phyloP scores from a whole-genome alignment of 1,284 basidiomycete genomes.

The Ceratobasidium sp. region DNA sequence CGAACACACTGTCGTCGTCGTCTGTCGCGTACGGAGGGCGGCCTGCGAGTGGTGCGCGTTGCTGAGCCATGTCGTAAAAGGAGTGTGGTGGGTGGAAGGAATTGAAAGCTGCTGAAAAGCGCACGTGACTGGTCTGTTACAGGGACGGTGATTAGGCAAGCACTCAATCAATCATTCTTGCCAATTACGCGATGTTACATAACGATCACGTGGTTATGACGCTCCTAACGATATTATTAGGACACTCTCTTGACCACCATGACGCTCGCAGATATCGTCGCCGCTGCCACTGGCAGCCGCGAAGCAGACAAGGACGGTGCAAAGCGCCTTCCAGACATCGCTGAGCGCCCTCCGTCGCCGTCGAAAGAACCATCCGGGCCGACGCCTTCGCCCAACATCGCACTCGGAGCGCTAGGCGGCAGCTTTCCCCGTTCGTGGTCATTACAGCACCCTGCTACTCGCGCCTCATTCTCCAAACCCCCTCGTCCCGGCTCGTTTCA shows the following conservation, averaged over 20 bases:
- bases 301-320: constrained; percentile 5
- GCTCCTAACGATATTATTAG: no score
- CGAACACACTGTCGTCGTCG: constrained; percentile 69
- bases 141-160: no score
- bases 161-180: no score
- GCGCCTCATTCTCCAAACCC: constrained; percentile 35
- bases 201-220: no score
- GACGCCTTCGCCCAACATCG: not conserved
- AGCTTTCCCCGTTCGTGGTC: constrained; percentile 30
- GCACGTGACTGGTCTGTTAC: no score
- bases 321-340: constrained; percentile 28
- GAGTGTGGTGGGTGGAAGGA: constrained; percentile 26
- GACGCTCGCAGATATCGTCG: constrained; percentile 23
- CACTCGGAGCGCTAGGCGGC: constrained; percentile 26
- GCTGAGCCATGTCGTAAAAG: constrained; percentile 35
- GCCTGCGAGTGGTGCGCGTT: constrained; percentile 63
- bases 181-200: no score
- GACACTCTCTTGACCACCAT: constrained; percentile 20
- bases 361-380: not conserved
- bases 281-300: constrained; percentile 8
- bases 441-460: constrained; percentile 27
- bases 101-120: not conserved
- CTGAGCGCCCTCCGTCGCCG: constrained; percentile 16
- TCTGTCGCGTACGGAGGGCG: constrained; percentile 75
- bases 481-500: constrained; percentile 7